Percentiles rank a stretch among this genome's conserved stretches.
These are phyloP conservation scores for Escallonia herrerae DNA, from an alignment of 129 eudicot species.

Conservation along the genomic window DNA sequence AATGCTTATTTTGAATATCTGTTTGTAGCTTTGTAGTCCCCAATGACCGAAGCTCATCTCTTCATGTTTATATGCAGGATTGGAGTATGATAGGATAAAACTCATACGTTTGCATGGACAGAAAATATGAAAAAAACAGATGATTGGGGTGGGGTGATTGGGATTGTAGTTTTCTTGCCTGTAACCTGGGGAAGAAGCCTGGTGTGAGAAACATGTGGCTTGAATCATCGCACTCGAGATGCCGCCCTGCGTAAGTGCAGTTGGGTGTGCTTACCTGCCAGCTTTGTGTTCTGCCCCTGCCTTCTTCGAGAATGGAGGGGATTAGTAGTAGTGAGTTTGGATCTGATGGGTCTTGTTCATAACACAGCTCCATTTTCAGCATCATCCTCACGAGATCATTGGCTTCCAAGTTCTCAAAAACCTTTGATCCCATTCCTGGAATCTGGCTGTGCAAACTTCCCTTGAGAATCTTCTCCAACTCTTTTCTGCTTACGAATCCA, in stretches of 20 bases:
- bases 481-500: conserved; percentile 63
- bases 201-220: conserved; percentile 80
- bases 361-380: conserved; percentile 80
- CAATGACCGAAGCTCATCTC: neutral
- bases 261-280: conserved; percentile 58
- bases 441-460: conserved; percentile 69
- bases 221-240: conserved; percentile 81
- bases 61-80: neutral
- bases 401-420: conserved; percentile 64
- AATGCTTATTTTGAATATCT: neutral
- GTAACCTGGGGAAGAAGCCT: conserved; percentile 76
- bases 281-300: conserved; percentile 51
- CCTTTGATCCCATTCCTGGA: conserved; percentile 69
- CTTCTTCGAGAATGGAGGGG: conserved; percentile 83
- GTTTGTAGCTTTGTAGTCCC: neutral
- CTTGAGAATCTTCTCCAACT: conserved; percentile 65
- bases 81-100: neutral
- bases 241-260: conserved; percentile 70
- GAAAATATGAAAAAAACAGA: neutral
- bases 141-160: neutral
- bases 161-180: conserved; percentile 40
- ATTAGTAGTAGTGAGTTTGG: conserved; percentile 58
- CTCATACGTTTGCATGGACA: too few relatives aligned
- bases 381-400: conserved; percentile 81
- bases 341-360: conserved; percentile 66